Evolutionary conservation across 2,329 filamentous ascomycete genomes (phyloP).

Genomic region (Beauveria asiatica): DNA sequence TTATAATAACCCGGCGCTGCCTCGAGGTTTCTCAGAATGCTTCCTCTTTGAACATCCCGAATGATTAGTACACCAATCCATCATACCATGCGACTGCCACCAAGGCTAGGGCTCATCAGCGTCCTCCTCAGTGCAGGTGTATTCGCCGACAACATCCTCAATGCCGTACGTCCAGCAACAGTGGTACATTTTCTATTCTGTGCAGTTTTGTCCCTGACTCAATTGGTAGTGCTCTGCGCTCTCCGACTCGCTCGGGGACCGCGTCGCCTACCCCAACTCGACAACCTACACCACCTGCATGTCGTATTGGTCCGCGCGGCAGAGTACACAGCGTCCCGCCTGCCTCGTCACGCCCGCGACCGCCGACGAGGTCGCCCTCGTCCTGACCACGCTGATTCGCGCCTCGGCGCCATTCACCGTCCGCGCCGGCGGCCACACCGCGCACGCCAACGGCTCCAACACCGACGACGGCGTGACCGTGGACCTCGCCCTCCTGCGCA

Average conservation of each 20-base stretch:
- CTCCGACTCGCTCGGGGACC: background rate
- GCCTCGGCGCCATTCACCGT: slow-evolving; percentile 33
- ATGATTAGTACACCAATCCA: too few relatives aligned
- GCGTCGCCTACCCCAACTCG: slow-evolving; percentile 2
- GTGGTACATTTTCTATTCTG: background rate
- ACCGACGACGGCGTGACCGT: slow-evolving; percentile 32
- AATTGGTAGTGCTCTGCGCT: background rate
- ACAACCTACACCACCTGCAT: background rate
- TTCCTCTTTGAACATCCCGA: too few relatives aligned
- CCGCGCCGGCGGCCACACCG: slow-evolving; percentile 43
- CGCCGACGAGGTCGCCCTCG: slow-evolving; percentile 12
- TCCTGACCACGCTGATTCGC: slow-evolving; percentile 13
- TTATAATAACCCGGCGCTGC: too few relatives aligned
- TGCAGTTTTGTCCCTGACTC: background rate
- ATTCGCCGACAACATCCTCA: background rate
- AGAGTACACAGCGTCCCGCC: background rate
- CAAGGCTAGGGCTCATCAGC: too few relatives aligned
- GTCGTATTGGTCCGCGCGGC: slow-evolving; percentile 7
- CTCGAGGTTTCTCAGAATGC: too few relatives aligned
- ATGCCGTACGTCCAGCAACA: background rate
- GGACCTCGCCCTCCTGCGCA: slow-evolving; percentile 32
- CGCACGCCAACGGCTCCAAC: slow-evolving; percentile 36
- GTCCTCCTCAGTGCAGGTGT: too few relatives aligned
- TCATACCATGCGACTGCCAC: background rate
- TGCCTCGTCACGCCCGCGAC: slow-evolving; percentile 16